Percentiles rank a stretch among this genome's conserved stretches.
These are phyloP conservation scores for Penicillium frequentans DNA, from an alignment of 2,329 filamentous ascomycete species.

Conservation along the genomic window DNA sequence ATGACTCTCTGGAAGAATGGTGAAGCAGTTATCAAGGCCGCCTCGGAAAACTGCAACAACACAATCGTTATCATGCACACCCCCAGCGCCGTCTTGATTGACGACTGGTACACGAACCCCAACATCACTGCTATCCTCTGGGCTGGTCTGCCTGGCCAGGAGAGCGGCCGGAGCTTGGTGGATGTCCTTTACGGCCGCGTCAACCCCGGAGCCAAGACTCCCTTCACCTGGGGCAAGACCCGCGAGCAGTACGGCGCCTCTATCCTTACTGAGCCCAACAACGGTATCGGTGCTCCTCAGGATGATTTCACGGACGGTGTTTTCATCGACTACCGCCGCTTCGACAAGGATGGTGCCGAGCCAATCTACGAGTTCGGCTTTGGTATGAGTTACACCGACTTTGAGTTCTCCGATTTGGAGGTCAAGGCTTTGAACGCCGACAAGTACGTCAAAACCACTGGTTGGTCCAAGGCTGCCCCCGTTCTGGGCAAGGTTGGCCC, in stretches of 20 bases:
- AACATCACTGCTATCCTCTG: slow-evolving; percentile 75
- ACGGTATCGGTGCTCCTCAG: slow-evolving; percentile 57
- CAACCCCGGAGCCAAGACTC: slow-evolving; percentile 63
- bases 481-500: slow-evolving; percentile 52
- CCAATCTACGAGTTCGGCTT: slow-evolving; percentile 64
- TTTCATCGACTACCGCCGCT: slow-evolving; percentile 56
- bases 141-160: slow-evolving; percentile 72
- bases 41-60: slow-evolving; percentile 76
- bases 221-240: slow-evolving; percentile 60
- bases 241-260: slow-evolving; percentile 57
- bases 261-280: slow-evolving; percentile 59
- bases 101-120: slow-evolving; percentile 59
- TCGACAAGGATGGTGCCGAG: slow-evolving; percentile 56
- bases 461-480: slow-evolving; percentile 55
- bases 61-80: slow-evolving; percentile 91
- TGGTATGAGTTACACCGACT: slow-evolving; percentile 64
- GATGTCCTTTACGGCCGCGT: slow-evolving; percentile 70
- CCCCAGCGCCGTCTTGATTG: slow-evolving; percentile 73
- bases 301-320: slow-evolving; percentile 60
- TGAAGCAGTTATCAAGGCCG: slow-evolving; percentile 77
- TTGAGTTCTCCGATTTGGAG: slow-evolving; percentile 59
- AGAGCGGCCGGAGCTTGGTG: slow-evolving; percentile 72
- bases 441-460: slow-evolving; percentile 55
- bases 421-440: slow-evolving; percentile 46
- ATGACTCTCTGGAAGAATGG: slow-evolving; percentile 84